Conservation (phyloP, 805 yeast species). For the Blastobotrys parvus region DNA sequence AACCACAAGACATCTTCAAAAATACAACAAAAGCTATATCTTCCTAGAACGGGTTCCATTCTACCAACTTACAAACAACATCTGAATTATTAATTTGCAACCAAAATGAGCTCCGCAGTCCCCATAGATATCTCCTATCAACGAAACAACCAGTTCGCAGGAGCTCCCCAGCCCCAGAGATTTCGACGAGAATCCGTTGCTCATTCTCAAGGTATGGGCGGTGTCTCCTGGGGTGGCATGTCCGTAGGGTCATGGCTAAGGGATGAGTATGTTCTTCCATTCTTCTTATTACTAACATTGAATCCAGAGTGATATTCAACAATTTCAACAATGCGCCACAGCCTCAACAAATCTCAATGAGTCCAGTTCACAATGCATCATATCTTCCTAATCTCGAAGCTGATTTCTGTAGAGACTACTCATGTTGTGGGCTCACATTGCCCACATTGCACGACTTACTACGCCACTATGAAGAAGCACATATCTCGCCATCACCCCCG, state of each 20-base stretch:
- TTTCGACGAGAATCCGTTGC: conserved; percentile 87
- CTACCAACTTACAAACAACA: too few species aligned
- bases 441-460: conserved; percentile 91
- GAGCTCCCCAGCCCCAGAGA: conserved; percentile 27
- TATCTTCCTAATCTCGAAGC: conserved; percentile 92
- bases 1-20: too few species aligned
- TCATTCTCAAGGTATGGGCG: conserved; percentile 97
- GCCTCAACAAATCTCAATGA: conserved; percentile 46
- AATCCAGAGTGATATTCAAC: background rate
- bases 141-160: conserved; percentile 17
- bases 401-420: conserved; percentile 91
- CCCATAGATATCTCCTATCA: conserved; percentile 36
- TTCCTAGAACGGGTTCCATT: too few species aligned
- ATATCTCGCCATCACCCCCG: conserved; percentile 59
- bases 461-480: conserved; percentile 94
- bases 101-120: conserved; percentile 23
- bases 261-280: conserved; percentile 49
- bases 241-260: conserved; percentile 93
- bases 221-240: conserved; percentile 94
- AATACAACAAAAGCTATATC: too few species aligned
- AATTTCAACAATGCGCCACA: background rate
- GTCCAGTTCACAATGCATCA: conserved; percentile 55
- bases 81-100: background rate
- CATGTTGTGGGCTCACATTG: conserved; percentile 87
- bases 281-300: background rate